A percentile compares a stretch with the other conserved stretches of the same genome.
Evolutionary conservation across 306 rosid genomes (phyloP).

Genomic region (Vigna radiata): DNA sequence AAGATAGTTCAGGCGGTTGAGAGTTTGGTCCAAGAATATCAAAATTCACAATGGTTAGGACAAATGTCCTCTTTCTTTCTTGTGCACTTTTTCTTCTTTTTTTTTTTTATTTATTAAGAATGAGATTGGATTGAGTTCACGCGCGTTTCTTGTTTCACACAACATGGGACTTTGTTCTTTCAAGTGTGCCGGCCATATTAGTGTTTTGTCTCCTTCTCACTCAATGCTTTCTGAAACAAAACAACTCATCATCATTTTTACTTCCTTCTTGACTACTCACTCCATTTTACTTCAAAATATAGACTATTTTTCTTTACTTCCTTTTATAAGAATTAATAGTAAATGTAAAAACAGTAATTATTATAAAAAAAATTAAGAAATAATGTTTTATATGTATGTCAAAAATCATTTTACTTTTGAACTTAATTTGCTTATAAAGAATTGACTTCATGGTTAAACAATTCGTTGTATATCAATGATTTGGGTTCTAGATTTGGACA

Average conservation of each 20-base stretch:
- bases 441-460: conserved; percentile 6
- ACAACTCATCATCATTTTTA: not conserved
- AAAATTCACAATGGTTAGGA: conserved; percentile 37
- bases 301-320: not conserved
- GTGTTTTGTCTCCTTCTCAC: conserved; percentile 31
- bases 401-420: not conserved
- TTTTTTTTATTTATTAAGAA: not conserved
- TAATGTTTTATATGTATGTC: no score
- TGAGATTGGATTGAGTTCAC: conserved; percentile 38
- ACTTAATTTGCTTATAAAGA: no score
- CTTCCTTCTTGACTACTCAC: conserved; percentile 17
- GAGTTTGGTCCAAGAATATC: conserved; percentile 44
- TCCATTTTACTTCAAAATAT: not conserved
- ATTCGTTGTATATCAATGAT: not conserved
- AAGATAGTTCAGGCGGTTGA: conserved; percentile 47
- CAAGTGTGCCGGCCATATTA: conserved; percentile 33
- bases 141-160: conserved; percentile 45
- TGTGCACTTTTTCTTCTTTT: not conserved
- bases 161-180: conserved; percentile 14
- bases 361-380: no score
- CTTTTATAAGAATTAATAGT: not conserved
- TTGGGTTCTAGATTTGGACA: not conserved
- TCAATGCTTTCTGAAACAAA: not conserved
- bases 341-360: not conserved
- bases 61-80: conserved; percentile 50